Base-by-base conservation (phyloP, 352 stramenopile genomes). In the Phytophthora parvispora region DNA sequence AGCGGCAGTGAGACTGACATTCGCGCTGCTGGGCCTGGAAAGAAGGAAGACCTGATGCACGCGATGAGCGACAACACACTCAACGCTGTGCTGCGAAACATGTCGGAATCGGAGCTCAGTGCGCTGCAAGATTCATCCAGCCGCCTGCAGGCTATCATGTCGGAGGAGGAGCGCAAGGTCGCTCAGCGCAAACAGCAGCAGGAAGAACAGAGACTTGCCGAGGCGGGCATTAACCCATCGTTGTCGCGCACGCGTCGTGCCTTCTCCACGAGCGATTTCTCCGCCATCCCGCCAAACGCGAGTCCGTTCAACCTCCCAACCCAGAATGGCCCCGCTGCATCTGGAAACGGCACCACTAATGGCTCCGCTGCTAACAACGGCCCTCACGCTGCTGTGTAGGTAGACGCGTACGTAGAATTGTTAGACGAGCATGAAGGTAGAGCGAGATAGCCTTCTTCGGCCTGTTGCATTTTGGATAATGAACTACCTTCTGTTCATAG, bases 11-110 rank as follows among this genome's bases (percentile, higher is more conserved):
- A 92, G 61, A 85, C 72, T 3, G 84, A 92, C 27, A 78, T 87
- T 25, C 72, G 60, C 31, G 48, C 34, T 13, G 53, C 60, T 13
- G 72, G 63, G 8, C 34, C 53, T 28, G 60, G 61, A 28, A 66
- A 72, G 32, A 82, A 86, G n/a, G 70, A 87, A 2, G 82, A 89
- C 47, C 74, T 92, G 2, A 74, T 74, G 78, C 84, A 92, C 60
- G 87, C 84, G 32, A 78, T 90, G 71, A 92, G 84, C 63, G 84
- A 92, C 49, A 92, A 90, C 52, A 76, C 84, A 42, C 80, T 92
- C 16, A 90, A 81, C 27, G 73, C 77, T 10, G 73, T 76, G 45
- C 61, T 91, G 56, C 69, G 84, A 22, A 92, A 93, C 55, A 87
- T 92, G 65, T 91, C 82, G 7, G 86, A 93, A 48, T 78, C 86